A percentile compares a stretch with the other conserved stretches of the same genome.
These are phyloP conservation scores for Ceratocystis papillata DNA, from an alignment of 2,329 filamentous ascomycete species.

Conservation along the genomic window DNA sequence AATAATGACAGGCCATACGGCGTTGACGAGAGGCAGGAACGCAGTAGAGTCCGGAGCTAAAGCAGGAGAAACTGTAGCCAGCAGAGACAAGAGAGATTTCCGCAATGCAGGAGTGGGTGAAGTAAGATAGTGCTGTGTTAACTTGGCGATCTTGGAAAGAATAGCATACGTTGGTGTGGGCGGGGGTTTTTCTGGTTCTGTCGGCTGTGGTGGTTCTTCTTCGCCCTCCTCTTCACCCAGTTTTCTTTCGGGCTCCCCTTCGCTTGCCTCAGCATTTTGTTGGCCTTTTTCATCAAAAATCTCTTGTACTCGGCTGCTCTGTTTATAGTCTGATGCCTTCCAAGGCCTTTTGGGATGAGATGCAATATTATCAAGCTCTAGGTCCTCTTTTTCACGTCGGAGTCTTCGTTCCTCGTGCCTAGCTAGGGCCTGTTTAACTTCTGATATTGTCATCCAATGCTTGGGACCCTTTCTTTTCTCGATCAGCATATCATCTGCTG, in stretches of 20 bases:
- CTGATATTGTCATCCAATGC: conserved; percentile 33
- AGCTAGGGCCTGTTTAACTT: conserved; percentile 49
- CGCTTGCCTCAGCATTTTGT: conserved; percentile 25
- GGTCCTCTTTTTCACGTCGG: conserved; percentile 33
- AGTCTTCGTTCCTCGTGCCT: conserved; percentile 37
- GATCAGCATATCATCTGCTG: conserved; percentile 29
- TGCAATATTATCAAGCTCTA: conserved; percentile 29
- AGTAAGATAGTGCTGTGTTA: conserved; percentile 84
- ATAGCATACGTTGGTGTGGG: conserved; percentile 71
- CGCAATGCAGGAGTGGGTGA: conserved; percentile 71
- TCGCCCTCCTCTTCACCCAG: conserved; percentile 30
- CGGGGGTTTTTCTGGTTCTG: conserved; percentile 45
- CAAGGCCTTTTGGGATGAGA: conserved; percentile 33
- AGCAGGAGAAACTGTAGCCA: conserved; percentile 59
- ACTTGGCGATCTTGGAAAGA: conserved; percentile 65
- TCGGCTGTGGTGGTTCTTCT: conserved; percentile 30
- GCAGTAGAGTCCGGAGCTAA: conserved; percentile 67
- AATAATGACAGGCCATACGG: conserved; percentile 75
- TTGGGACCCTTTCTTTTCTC: conserved; percentile 37
- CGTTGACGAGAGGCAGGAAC: conserved; percentile 81
- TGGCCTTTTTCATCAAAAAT: conserved; percentile 26
- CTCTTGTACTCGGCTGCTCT: conserved; percentile 22
- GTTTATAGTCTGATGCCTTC: conserved; percentile 24
- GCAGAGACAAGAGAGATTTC: conserved; percentile 63
- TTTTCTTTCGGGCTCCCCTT: conserved; percentile 26